These are phyloP conservation scores for Murraya koenigii DNA, from an alignment of 345 rosid genomes.

Conservation along the genomic window DNA sequence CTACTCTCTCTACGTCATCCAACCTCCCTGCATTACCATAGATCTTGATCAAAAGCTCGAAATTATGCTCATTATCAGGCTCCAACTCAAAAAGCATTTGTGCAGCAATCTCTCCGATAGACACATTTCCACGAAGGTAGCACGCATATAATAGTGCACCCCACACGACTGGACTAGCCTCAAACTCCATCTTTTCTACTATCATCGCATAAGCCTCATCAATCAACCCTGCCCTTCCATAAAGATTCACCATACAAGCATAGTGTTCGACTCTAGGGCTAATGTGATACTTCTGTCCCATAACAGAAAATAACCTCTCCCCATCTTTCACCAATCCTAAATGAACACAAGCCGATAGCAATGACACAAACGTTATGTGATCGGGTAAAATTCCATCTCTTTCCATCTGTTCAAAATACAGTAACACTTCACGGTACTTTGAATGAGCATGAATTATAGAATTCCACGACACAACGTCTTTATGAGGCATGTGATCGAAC, in stretches of 20 bases:
- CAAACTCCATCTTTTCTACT: conserved; percentile 51
- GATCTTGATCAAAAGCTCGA: conserved; percentile 64
- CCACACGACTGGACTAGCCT: conserved; percentile 86
- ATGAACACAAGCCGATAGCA: conserved; percentile 71
- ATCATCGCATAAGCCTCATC: conserved; percentile 58
- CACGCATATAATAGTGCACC: conserved; percentile 82
- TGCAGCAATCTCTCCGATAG: conserved; percentile 66
- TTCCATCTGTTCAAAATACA: conserved; percentile 63
- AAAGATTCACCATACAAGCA: conserved; percentile 83
- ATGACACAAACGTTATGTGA: conserved; percentile 68
- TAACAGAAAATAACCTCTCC: conserved; percentile 48
- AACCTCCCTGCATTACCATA: conserved; percentile 46
- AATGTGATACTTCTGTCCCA: conserved; percentile 49
- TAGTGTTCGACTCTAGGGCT: conserved; percentile 65
- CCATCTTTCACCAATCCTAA: conserved; percentile 65
- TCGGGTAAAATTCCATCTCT: conserved; percentile 46
- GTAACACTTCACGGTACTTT: conserved; percentile 42
- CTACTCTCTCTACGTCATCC: conserved; percentile 58
- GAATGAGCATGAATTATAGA: conserved; percentile 67
- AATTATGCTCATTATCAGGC: conserved; percentile 81
- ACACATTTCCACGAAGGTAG: conserved; percentile 57
- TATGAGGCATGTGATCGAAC: conserved; percentile 62
- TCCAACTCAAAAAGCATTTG: conserved; percentile 70
- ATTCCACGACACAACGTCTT: conserved; percentile 81
- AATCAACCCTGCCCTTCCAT: conserved; percentile 68